phyloP scores from a whole-genome alignment of 2,329 filamentous ascomycete species.

The Colletotrichum ledebouriae region DNA sequence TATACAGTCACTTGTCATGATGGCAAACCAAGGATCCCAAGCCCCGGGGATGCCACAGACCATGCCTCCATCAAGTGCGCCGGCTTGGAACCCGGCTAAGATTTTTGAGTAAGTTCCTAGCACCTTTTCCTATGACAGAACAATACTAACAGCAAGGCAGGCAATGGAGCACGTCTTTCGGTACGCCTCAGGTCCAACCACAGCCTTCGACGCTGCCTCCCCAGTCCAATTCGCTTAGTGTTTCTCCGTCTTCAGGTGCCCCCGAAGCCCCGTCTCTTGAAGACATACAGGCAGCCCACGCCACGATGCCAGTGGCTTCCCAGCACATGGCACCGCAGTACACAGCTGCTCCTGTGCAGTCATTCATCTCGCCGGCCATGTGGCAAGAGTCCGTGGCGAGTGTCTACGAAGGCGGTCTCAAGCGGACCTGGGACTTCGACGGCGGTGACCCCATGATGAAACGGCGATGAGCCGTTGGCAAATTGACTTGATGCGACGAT shows the following conservation, averaged over 20 bases:
- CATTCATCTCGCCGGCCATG: conserved; percentile 78
- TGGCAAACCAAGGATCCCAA: conserved; percentile 71
- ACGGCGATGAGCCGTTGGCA: conserved; percentile 37
- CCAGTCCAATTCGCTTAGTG: conserved; percentile 66
- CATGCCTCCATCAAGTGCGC: conserved; percentile 73
- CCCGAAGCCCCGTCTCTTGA: conserved; percentile 67
- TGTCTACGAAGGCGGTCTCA: conserved; percentile 75
- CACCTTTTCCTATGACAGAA: not conserved
- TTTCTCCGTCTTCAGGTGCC: conserved; percentile 65
- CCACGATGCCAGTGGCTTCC: conserved; percentile 58
- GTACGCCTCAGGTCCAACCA: conserved; percentile 71
- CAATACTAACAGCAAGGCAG: conserved; percentile 59
- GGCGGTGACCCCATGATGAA: conserved; percentile 48
- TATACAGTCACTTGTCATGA: conserved; percentile 79
- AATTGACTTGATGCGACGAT: conserved; percentile 15
- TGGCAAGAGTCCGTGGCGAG: conserved; percentile 80
- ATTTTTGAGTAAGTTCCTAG: conserved; percentile 84
- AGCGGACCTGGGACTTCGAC: conserved; percentile 73
- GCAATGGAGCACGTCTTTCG: conserved; percentile 96
- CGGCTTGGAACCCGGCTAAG: conserved; percentile 85
- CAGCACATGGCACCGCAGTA: conserved; percentile 66
- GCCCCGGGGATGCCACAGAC: conserved; percentile 64
- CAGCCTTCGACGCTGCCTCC: conserved; percentile 57
- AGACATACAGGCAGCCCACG: conserved; percentile 63
- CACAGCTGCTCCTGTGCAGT: conserved; percentile 64